Base-by-base conservation (phyloP, 192 early-diverging fungal species). In the Coemansia sp. region DNA sequence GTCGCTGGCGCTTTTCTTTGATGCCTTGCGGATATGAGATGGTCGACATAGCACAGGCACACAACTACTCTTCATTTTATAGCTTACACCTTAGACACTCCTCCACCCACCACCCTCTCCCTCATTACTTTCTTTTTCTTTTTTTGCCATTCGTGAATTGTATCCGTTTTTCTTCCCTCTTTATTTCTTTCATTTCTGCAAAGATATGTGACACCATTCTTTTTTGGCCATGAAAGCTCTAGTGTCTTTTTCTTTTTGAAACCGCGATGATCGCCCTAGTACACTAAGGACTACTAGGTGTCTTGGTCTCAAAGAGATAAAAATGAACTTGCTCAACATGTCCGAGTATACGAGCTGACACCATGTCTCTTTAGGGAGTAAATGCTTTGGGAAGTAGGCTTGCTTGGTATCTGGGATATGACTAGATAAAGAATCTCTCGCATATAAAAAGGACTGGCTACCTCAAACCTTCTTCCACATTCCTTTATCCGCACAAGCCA, bases 1-100 rank as follows among this genome's bases (percentile, higher is more conserved):
- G 31, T 47, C 27, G 6, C 53, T 69, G 41, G 3, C 62, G 8
- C 36, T 65, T 22, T n/a, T 19, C 6, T 59, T 70, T 22, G 46
- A 70, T 19, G 32, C 22, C 27, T 37, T 70, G 24, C 60, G 47
- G 45, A 70, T 64, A 74, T 60, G 58, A 67, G 24, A 20, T 20
- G 24, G 22, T 53, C 29, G 29, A 3, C 11, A 53, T 17, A 47
- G 45, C 46, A 25, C 46, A 49, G 20, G 3, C 20, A 6, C 19
- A 6, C 24, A 6, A 19, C 22, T 46, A 15, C 22, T n/a, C 35
- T 66, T 36, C 59, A 31, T 37, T n/a, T 54, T 51, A 4, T 60
- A n/a, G 15, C 17, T n/a, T 14, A 9, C 45, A 47, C 15, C 6
- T 15, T 53, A 53, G 49, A 53, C 49, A 49, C 46, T 24, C 6